Base-by-base conservation (phyloP, 768 basidiomycete species). In the Phylloporus sp. region DNA sequence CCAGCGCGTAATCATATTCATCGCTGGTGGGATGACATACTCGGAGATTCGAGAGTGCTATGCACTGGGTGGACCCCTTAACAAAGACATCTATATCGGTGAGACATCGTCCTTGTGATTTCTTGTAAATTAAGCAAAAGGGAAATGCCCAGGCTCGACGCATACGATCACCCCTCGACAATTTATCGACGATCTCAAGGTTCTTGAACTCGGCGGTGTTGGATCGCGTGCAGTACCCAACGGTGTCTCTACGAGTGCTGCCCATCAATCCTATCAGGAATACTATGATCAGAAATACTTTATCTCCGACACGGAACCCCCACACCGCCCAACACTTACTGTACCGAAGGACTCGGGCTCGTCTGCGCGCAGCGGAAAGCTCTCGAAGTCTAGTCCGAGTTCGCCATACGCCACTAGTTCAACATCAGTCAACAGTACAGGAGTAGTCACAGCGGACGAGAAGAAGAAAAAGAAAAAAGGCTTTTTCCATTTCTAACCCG, bases 61-160 rank as follows among this genome's bases (percentile, higher is more conserved):
- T 64, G 77, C 85, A 45, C 75, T 95, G 15, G 88, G 91, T 4
- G 76, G 74, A 42, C 66, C 81, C 2, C 66, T 91, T 47, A 86
- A 88, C 61, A 93, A 88, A 69, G 97, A 99, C 60, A 80, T 98
- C 47, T 89, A 84, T 69, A 89, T 99, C 51, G 97, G 95, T 95
- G 59, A 46, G 65, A 52, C 9, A 13, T 23, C 18, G 29, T 42
- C 83, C 80, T 92, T 20, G 28, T 6, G 15, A n/a, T 36, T 48
- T 28, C 23, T 15, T 29, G 1, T 22, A 4, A 15, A 56, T 46
- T 54, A n/a, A 57, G 31, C 24, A 29, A 51, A 23, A 16, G 29
- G 35, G 41, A 32, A 45, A 44, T 29, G 3, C 48, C 18, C 41
- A 95, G 95, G 97, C 24, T 95, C 97, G 5, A 95, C 93, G 6